Percentiles rank a stretch among this genome's conserved stretches.
Evolutionary conservation across 2,329 filamentous ascomycete genomes (phyloP).

Genomic region (Ambrosiella cleistominuta): DNA sequence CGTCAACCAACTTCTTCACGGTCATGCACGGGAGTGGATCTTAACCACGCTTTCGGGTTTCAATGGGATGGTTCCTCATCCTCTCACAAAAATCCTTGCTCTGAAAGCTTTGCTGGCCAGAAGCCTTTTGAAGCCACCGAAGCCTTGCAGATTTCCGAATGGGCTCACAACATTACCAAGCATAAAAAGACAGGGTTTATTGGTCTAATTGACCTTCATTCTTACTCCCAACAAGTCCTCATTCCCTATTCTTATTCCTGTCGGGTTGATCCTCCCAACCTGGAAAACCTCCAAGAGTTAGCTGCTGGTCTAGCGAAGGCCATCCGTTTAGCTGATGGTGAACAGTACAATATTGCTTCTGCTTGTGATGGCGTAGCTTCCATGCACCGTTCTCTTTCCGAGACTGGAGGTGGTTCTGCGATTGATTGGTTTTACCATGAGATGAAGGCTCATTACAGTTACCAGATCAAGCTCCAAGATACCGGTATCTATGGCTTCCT

Average conservation of each 20-base stretch:
- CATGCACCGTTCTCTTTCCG: constrained; percentile 31
- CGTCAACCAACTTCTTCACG: constrained; percentile 64
- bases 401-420: constrained; percentile 65
- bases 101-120: constrained; percentile 74
- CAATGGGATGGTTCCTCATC: constrained; percentile 54
- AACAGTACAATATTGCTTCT: constrained; percentile 59
- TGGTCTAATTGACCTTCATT: constrained; percentile 80
- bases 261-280: constrained; percentile 54
- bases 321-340: constrained; percentile 62
- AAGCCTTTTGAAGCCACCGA: constrained; percentile 71
- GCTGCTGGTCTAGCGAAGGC: constrained; percentile 77
- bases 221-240: constrained; percentile 85
- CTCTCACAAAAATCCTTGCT: constrained; percentile 62
- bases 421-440: constrained; percentile 95
- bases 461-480: constrained; percentile 86
- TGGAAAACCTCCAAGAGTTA: constrained; percentile 84
- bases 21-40: constrained; percentile 74
- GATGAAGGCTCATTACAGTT: constrained; percentile 63
- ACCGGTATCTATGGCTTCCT: constrained; percentile 90
- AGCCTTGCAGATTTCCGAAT: constrained; percentile 55
- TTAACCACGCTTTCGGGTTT: constrained; percentile 74
- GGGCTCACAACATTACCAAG: constrained; percentile 63
- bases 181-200: constrained; percentile 57
- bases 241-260: constrained; percentile 88
- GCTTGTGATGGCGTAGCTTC: constrained; percentile 54